Base-by-base conservation (phyloP, 768 basidiomycete genomes). In the Basidioascus undulatus region DNA sequence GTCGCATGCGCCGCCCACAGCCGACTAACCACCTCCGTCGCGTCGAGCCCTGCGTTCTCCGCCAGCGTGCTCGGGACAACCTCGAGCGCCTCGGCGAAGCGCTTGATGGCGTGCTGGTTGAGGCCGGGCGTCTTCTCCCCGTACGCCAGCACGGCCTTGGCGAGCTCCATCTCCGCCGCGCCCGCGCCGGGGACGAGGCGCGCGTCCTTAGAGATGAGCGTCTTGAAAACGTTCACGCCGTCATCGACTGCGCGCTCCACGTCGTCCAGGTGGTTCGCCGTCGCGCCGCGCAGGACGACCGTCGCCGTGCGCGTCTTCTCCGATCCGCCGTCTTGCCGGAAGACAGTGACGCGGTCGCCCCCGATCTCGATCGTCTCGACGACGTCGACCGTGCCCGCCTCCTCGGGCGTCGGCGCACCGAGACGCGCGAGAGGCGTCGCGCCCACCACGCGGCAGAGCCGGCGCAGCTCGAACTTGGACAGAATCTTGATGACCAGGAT, bases 291-390 rank as follows among this genome's bases (percentile, higher is more conserved):
- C 32, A 98, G 63, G 16, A 98, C 82, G 57, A 98, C 79, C 13
- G 89, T 98, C 23, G 92, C 77, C 31, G 83, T 96, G 30, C 71
- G 65, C 6, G 81, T 79, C 58, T 73, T 76, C 55, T 87, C 83
- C 47, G 68, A 74, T 18, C 70, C 75, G 5, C 64, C 64, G 23
- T 73, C 78, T 55, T 98, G 92, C 13, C 92, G 68, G 43, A 98
- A 70, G 1, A 98, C 92, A 1, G 87, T 96, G 37, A 96, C 92
- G 42, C 89, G 76, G 61, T 98, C 92, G 5, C 92, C 89, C 33
- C 92, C 92, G 51, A 98, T 76, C 58, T 98, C 92, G 43, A 76
- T 71, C 21, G 79, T 82, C 65, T 98, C 92, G 55, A 96, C 80
- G 18, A 96, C 67, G 54, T 94, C 92, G 47, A 89, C 72, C 51